Base-by-base conservation (phyloP, 1,139 yeast species). In the Pichia sp. region DNA sequence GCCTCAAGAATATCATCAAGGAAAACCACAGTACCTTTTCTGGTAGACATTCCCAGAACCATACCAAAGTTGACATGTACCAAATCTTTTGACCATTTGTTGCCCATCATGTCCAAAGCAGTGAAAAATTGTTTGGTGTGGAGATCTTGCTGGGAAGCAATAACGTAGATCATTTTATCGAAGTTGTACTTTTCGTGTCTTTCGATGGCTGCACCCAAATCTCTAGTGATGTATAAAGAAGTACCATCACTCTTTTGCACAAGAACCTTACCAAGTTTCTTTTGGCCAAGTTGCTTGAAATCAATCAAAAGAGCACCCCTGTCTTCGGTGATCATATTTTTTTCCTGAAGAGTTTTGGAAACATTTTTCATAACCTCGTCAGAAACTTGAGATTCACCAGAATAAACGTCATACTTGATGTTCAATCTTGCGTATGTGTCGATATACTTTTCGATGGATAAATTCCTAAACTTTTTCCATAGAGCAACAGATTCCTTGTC, bases 11-110 rank as follows among this genome's bases (percentile, higher is more conserved):
- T 95, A 68, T 84, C 87, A 72, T 93, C 97, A 68, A 95, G 80
- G 79, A 95, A 95, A n/a, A 95, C 99, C 61, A 95, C 99, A 45
- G 97, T 95, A 64, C 99, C 99, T 75, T 85, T 89, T 78, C 99
- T 86, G 59, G 99, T 93, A 40, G 96, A 87, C 99, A 95, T 95
- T 65, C 99, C 99, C 69, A 84, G 88, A 54, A 95, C 99, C 95
- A 95, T 87, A 73, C 99, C 99, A 67, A 90, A 95, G 75, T 88
- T 93, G 65, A 95, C 82, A 71, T 90, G 98, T 64, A 79, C 80
- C 66, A 93, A 76, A 47, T 62, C 65, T 56, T 78, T 79, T 49
- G 97, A 92, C 97, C 97, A 95, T 59, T 83, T 87, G 69, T 80
- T 84, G 45, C 90, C 98, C 87, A 93, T 82, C 72, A 89, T 90